phyloP scores from a whole-genome alignment of 2,329 filamentous ascomycete genomes.

The Colletotrichum kahawae region DNA sequence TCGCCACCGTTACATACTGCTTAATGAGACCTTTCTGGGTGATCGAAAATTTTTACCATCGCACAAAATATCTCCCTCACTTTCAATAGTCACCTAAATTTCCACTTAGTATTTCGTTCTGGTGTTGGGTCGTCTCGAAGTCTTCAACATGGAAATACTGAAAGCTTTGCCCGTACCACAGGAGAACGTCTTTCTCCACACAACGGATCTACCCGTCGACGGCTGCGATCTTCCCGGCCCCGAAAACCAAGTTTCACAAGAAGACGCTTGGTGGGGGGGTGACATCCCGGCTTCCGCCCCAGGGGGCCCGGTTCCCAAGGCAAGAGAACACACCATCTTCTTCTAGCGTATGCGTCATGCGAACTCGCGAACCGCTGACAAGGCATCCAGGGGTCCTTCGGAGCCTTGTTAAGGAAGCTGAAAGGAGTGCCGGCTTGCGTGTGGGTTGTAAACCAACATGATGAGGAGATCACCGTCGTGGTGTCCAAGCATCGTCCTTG shows the following conservation, averaged over 20 bases:
- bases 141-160: neutral
- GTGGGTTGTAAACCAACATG: neutral
- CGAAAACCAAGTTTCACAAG: neutral
- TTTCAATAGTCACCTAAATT: neutral
- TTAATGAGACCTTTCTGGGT: too few relatives aligned
- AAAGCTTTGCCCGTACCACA: neutral
- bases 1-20: too few relatives aligned
- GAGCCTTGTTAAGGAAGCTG: neutral
- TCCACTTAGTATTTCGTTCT: fast-evolving
- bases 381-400: neutral
- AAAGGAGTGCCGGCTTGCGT: neutral
- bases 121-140: fast-evolving
- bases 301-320: neutral
- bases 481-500: neutral
- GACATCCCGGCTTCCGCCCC: neutral
- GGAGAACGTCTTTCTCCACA: neutral
- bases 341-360: neutral
- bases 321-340: neutral
- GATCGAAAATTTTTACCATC: too few relatives aligned
- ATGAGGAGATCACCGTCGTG: neutral
- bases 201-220: neutral
- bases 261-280: neutral
- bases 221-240: neutral
- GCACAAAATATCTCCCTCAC: too few relatives aligned
- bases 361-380: neutral